A percentile compares a stretch with the other conserved stretches of the same genome.
Evolutionary conservation across 768 basidiomycete genomes (phyloP).

Genomic region (Phaeotremella fagi): DNA sequence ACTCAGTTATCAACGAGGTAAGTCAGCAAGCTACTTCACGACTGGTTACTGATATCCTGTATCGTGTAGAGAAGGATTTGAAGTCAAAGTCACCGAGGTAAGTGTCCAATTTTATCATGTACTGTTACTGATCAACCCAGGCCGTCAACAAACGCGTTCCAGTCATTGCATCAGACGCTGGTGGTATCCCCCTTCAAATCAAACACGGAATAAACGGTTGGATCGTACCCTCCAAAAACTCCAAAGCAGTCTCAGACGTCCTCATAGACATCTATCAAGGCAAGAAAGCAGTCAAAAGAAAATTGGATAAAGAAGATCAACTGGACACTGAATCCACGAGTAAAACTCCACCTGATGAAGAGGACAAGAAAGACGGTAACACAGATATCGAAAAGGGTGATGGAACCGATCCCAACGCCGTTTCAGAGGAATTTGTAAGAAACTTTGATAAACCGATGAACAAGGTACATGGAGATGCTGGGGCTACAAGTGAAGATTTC

Average conservation of each 20-base stretch:
- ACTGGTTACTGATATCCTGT: background rate
- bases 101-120: background rate
- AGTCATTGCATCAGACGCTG: slow-evolving; percentile 75
- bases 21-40: background rate
- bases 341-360: background rate
- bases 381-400: background rate
- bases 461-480: slow-evolving; percentile 30
- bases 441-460: slow-evolving; percentile 28
- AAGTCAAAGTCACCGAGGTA: slow-evolving; percentile 78
- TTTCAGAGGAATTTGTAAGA: slow-evolving; percentile 38
- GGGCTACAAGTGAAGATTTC: slow-evolving; percentile 41
- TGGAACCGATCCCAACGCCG: slow-evolving; percentile 34
- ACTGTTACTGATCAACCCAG: slow-evolving; percentile 51
- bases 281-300: slow-evolving; percentile 45
- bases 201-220: slow-evolving; percentile 82
- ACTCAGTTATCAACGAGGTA: slow-evolving; percentile 79
- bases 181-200: slow-evolving; percentile 91
- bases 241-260: slow-evolving; percentile 66
- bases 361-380: background rate
- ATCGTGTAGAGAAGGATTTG: slow-evolving; percentile 68
- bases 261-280: slow-evolving; percentile 75
- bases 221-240: slow-evolving; percentile 72
- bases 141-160: slow-evolving; percentile 87
- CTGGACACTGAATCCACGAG: background rate
- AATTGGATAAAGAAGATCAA: slow-evolving; percentile 16